These are phyloP conservation scores for Cercospora sp. DNA, from an alignment of 2,329 filamentous ascomycete species.

Conservation along the genomic window DNA sequence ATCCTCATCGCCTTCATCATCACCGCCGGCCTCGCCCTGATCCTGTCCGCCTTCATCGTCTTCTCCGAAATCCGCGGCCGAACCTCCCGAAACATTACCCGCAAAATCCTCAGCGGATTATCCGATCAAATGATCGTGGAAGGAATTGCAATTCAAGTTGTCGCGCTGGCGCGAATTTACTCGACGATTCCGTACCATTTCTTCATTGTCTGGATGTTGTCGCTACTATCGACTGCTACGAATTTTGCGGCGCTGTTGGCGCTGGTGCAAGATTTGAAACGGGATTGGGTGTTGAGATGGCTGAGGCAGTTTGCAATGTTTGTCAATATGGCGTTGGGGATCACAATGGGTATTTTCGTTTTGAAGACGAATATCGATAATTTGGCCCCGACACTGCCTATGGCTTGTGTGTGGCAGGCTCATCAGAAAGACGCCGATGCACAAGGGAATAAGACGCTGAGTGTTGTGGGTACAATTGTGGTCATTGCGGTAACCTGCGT, in stretches of 20 bases:
- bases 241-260: constrained; percentile 66
- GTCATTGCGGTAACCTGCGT: constrained; percentile 61
- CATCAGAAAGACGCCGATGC: constrained; percentile 37
- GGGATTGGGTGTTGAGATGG: constrained; percentile 68
- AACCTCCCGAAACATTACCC: constrained; percentile 55
- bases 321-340: constrained; percentile 61
- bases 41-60: constrained; percentile 58
- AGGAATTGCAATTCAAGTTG: constrained; percentile 66
- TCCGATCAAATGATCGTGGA: constrained; percentile 69
- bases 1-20: constrained; percentile 67
- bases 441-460: constrained; percentile 43
- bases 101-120: constrained; percentile 65
- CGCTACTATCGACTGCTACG: constrained; percentile 63
- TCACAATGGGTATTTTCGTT: constrained; percentile 58
- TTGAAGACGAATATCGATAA: constrained; percentile 55
- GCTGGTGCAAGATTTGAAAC: constrained; percentile 64
- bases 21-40: constrained; percentile 59
- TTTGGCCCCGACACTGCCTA: constrained; percentile 57
- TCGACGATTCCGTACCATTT: constrained; percentile 67
- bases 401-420: constrained; percentile 61
- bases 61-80: constrained; percentile 54
- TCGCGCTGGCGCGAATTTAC: constrained; percentile 61
- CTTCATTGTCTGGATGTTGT: constrained; percentile 70
- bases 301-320: constrained; percentile 66
- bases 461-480: constrained; percentile 59